Conservation (phyloP, 306 rosid genomes). For the Acmispon strigosus region DNA sequence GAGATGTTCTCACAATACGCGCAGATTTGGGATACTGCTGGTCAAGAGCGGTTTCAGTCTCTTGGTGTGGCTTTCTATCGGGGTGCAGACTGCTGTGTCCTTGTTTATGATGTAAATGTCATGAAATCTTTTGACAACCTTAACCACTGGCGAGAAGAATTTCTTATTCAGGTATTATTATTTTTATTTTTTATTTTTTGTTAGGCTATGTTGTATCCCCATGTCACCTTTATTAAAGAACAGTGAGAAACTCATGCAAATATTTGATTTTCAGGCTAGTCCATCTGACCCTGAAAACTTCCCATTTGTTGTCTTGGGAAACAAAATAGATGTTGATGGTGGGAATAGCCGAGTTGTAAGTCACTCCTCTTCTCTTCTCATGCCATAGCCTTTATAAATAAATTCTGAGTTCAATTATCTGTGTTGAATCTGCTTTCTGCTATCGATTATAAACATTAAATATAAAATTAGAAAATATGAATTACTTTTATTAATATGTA, state of each 20-base stretch:
- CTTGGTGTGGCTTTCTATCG: constrained; percentile 99
- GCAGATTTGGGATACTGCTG: constrained; percentile 99
- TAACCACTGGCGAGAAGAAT: constrained; percentile 98
- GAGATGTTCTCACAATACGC: not conserved
- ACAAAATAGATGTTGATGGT: constrained; percentile 96
- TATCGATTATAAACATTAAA: not conserved
- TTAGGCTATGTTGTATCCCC: not conserved
- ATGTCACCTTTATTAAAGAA: not conserved
- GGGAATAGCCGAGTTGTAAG: constrained; percentile 98
- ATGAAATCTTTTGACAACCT: constrained; percentile 95
- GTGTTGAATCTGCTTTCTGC: not conserved
- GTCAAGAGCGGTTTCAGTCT: constrained; percentile 97
- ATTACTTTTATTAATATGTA: too few species aligned
- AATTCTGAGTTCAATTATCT: not conserved
- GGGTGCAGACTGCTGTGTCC: constrained; percentile 99
- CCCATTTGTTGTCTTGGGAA: constrained; percentile 97
- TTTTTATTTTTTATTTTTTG: not conserved
- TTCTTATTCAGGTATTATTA: constrained; percentile 78
- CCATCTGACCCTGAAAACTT: constrained; percentile 98
- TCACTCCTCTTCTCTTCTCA: not conserved
- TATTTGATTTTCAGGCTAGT: constrained; percentile 74
- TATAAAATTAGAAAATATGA: too few species aligned
- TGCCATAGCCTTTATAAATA: not conserved
- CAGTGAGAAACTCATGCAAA: constrained; percentile 1
- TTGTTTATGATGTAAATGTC: constrained; percentile 94